Conservation (phyloP, 1,284 basidiomycete genomes). For the Ceratobasidium sp. region DNA sequence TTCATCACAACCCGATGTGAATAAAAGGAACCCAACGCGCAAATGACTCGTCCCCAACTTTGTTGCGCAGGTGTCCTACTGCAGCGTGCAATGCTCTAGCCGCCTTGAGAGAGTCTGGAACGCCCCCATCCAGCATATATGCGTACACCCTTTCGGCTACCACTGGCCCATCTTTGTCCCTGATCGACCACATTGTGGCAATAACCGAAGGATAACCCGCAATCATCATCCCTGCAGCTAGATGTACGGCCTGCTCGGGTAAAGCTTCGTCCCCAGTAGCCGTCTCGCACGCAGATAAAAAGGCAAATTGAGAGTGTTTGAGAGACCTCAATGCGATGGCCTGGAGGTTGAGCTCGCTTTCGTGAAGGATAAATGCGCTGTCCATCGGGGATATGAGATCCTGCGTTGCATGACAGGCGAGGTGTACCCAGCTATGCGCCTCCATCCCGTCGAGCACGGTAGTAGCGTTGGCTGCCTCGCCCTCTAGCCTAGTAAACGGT, state of each 20-base stretch:
- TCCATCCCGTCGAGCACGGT: not conserved
- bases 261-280: not conserved
- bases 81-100: slow-evolving; percentile 5
- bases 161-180: slow-evolving; percentile 31
- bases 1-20: slow-evolving; percentile 13
- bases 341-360: not conserved
- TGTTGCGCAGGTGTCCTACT: not conserved
- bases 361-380: slow-evolving; percentile 17
- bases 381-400: not conserved
- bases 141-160: slow-evolving; percentile 22
- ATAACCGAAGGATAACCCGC: slow-evolving; percentile 11
- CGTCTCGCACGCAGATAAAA: too few species aligned
- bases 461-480: not conserved
- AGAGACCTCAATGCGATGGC: not conserved
- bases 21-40: not conserved
- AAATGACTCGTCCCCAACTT: not conserved
- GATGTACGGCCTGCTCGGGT: slow-evolving; percentile 20
- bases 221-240: slow-evolving; percentile 26
- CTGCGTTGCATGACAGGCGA: slow-evolving; percentile 32
- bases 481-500: not conserved
- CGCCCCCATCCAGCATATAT: slow-evolving; percentile 2
- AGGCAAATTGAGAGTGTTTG: not conserved
- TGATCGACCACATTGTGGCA: slow-evolving; percentile 33
- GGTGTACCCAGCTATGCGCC: slow-evolving; percentile 20
- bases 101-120: not conserved